Percentiles rank a stretch among this genome's conserved stretches.
Conservation (phyloP, 169 alveolate genomes). For the Amoebophrya sp. region DNA sequence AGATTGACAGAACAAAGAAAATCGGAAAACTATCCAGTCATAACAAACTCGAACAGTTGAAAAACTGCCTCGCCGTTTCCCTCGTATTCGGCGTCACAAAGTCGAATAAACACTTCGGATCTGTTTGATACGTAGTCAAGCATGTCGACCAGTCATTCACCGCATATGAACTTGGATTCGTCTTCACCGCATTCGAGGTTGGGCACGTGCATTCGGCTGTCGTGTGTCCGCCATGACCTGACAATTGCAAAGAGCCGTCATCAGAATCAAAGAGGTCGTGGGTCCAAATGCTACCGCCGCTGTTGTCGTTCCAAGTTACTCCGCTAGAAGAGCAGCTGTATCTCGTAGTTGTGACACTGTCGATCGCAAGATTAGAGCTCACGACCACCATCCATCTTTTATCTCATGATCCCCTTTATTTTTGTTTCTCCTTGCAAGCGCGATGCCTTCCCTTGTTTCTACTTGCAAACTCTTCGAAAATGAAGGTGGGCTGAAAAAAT, state of each 20-base stretch:
- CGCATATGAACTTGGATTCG: background rate
- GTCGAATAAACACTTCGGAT: background rate
- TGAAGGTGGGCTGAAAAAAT: no score
- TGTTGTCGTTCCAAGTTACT: background rate
- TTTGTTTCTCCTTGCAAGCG: no score
- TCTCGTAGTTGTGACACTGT: background rate
- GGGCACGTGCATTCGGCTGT: constrained; percentile 1
- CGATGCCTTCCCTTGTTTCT: no score
- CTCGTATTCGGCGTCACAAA: background rate
- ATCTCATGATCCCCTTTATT: no score
- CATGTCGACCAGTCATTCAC: background rate
- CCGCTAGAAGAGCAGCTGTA: background rate
- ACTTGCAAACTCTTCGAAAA: no score
- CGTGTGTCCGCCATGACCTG: background rate
- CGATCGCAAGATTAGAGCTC: no score
- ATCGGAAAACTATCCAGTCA: no score
- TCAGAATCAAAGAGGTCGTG: background rate
- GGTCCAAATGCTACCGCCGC: constrained; percentile 4
- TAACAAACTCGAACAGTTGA: background rate
- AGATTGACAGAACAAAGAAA: no score
- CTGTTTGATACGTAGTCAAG: background rate
- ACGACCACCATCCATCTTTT: no score
- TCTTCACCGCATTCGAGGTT: background rate
- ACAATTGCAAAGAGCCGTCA: background rate
- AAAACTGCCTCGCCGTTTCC: background rate